Conservation (phyloP, 805 yeast genomes). For the Candida easanensis region DNA sequence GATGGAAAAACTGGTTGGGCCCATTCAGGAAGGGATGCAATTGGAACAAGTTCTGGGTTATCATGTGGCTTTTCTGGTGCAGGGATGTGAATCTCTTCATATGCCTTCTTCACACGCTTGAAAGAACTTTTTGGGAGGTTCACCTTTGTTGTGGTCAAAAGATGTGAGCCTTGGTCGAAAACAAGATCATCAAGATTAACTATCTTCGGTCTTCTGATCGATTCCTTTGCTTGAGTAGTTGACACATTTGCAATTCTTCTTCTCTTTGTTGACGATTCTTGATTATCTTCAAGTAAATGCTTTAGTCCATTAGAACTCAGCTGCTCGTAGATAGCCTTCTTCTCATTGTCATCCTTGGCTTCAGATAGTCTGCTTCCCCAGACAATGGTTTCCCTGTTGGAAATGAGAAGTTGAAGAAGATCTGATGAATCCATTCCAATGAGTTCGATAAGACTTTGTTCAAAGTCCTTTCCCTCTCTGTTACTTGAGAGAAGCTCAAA, state of each 20-base stretch:
- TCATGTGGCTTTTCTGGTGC: slow-evolving; percentile 59
- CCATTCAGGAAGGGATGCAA: slow-evolving; percentile 76
- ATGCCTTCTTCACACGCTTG: slow-evolving; percentile 65
- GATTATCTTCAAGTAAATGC: slow-evolving; percentile 34
- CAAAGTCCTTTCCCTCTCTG: slow-evolving; percentile 42
- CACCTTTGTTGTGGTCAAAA: slow-evolving; percentile 64
- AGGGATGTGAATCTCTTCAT: slow-evolving; percentile 92
- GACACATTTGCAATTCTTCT: slow-evolving; percentile 21
- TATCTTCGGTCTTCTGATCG: slow-evolving; percentile 41
- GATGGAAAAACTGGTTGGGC: slow-evolving; percentile 72
- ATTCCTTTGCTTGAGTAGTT: background rate
- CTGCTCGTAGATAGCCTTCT: slow-evolving; percentile 35
- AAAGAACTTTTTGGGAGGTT: slow-evolving; percentile 81
- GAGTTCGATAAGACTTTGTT: slow-evolving; percentile 49
- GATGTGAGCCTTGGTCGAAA: slow-evolving; percentile 72
- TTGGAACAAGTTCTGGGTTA: slow-evolving; percentile 45
- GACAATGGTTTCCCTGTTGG: slow-evolving; percentile 49
- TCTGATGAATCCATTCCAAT: slow-evolving; percentile 51
- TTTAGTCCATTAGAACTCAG: slow-evolving; percentile 43
- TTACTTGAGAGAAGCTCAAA: slow-evolving; percentile 37
- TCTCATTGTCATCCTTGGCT: slow-evolving; percentile 36
- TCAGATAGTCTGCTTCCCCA: slow-evolving; percentile 51
- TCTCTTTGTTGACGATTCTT: slow-evolving; percentile 22
- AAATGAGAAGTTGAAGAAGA: slow-evolving; percentile 45
- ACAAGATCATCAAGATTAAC: slow-evolving; percentile 62